A percentile compares a stretch with the other conserved stretches of the same genome.
Evolutionary conservation across 495 filamentous ascomycete genomes (phyloP).

Genomic region (Penicillium argentinense): DNA sequence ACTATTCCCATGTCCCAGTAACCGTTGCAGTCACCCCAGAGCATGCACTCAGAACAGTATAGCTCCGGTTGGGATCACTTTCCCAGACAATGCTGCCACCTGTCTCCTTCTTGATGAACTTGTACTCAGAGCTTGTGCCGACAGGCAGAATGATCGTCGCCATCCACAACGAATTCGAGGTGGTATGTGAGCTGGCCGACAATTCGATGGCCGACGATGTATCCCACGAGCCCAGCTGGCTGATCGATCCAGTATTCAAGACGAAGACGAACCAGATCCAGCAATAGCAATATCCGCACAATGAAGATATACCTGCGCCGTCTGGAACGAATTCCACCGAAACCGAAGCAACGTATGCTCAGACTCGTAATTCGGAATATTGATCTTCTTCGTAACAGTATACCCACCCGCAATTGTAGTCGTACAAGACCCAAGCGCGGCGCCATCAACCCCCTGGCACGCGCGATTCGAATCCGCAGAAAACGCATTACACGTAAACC

Average conservation of each 20-base stretch:
- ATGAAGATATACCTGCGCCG: slow-evolving; percentile 53
- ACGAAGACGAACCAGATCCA: slow-evolving; percentile 4
- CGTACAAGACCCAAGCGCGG: slow-evolving; percentile 44
- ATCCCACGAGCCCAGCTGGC: slow-evolving; percentile 55
- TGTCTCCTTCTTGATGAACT: slow-evolving; percentile 57
- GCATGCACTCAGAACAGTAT: slow-evolving; percentile 49
- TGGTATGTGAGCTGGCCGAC: slow-evolving; percentile 49
- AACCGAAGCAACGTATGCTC: slow-evolving; percentile 53
- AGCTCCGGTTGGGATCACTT: slow-evolving; percentile 56
- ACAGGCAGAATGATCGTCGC: slow-evolving; percentile 46
- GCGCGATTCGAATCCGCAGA: slow-evolving; percentile 32
- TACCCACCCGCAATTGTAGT: slow-evolving; percentile 55
- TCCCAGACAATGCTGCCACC: slow-evolving; percentile 61
- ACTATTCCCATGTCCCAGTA: slow-evolving; percentile 13
- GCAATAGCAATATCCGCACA: slow-evolving; percentile 55
- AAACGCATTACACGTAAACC: slow-evolving; percentile 55
- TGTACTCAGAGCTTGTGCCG: slow-evolving; percentile 58
- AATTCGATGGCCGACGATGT: slow-evolving; percentile 47
- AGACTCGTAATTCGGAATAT: slow-evolving; percentile 44
- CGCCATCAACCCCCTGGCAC: slow-evolving; percentile 53
- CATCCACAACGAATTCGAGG: slow-evolving; percentile 55
- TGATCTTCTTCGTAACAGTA: slow-evolving; percentile 55
- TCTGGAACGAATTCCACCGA: slow-evolving; percentile 60
- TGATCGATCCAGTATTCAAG: slow-evolving; percentile 42
- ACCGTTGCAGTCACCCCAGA: slow-evolving; percentile 7